These are phyloP conservation scores for Aspergillus coremiiformis DNA, from an alignment of 495 filamentous ascomycete species.

Conservation along the genomic window DNA sequence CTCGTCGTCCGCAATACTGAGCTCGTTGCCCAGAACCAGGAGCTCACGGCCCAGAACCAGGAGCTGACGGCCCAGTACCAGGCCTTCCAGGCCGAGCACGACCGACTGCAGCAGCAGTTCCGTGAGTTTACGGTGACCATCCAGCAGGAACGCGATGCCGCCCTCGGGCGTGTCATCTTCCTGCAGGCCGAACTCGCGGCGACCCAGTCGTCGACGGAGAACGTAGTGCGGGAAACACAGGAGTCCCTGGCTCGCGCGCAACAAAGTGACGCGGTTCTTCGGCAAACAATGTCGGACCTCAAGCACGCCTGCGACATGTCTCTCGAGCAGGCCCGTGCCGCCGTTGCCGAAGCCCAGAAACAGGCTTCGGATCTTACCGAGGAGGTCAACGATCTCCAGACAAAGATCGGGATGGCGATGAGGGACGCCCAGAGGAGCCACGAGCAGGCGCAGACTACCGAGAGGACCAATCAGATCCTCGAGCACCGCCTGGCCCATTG, in stretches of 20 bases:
- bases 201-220: neutral
- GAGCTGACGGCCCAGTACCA: neutral
- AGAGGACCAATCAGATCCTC: slow-evolving; percentile 3
- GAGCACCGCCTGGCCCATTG: slow-evolving; percentile 5
- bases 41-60: neutral
- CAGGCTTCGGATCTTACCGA: neutral
- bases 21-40: neutral
- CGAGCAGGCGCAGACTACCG: neutral
- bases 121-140: neutral
- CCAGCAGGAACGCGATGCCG: slow-evolving; percentile 5
- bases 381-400: slow-evolving; percentile 1
- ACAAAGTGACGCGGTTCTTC: neutral
- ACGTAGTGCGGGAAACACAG: neutral
- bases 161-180: neutral
- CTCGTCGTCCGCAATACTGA: neutral
- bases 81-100: neutral
- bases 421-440: slow-evolving; percentile 8
- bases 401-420: slow-evolving; percentile 4
- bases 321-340: slow-evolving; percentile 1
- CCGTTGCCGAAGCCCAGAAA: neutral
- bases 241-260: neutral
- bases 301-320: slow-evolving; percentile 3
- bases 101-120: neutral
- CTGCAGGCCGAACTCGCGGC: slow-evolving; percentile 2
- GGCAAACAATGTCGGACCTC: slow-evolving; percentile 3